phyloP scores from a whole-genome alignment of 2,329 filamentous ascomycete genomes.

The Clarireedia sp. region DNA sequence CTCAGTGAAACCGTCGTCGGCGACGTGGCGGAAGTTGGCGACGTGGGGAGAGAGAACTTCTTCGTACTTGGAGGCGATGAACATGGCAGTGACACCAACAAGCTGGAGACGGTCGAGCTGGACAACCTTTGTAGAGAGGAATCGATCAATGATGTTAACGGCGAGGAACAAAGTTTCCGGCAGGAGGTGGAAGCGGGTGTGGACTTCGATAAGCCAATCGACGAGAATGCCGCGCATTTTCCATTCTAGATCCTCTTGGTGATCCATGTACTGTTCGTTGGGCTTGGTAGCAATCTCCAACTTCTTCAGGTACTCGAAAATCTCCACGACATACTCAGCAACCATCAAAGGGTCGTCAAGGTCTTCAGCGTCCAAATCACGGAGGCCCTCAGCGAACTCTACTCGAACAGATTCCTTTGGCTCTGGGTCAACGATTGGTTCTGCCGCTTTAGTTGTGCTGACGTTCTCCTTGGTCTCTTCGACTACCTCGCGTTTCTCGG shows the following conservation, averaged over 20 bases:
- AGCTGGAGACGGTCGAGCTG: slow-evolving; percentile 93
- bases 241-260: slow-evolving; percentile 94
- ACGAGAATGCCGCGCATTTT: slow-evolving; percentile 96
- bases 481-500: slow-evolving; percentile 38
- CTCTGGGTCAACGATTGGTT: slow-evolving; percentile 25
- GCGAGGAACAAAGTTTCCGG: slow-evolving; percentile 95
- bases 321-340: slow-evolving; percentile 92
- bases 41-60: slow-evolving; percentile 96
- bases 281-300: slow-evolving; percentile 75
- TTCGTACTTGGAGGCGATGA: slow-evolving; percentile 98
- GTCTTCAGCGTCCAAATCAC: slow-evolving; percentile 78
- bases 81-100: slow-evolving; percentile 97
- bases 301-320: slow-evolving; percentile 90
- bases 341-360: slow-evolving; percentile 94
- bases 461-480: slow-evolving; percentile 30
- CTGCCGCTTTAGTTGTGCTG: slow-evolving; percentile 16
- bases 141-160: slow-evolving; percentile 97
- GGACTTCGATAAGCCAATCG: slow-evolving; percentile 97
- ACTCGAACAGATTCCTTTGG: slow-evolving; percentile 22
- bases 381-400: slow-evolving; percentile 35
- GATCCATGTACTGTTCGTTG: slow-evolving; percentile 90
- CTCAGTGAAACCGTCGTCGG: slow-evolving; percentile 92
- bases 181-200: slow-evolving; percentile 90
- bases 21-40: slow-evolving; percentile 92
- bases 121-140: slow-evolving; percentile 90